These are phyloP conservation scores for Corylus americana DNA, from an alignment of 306 rosid genomes.

Conservation along the genomic window DNA sequence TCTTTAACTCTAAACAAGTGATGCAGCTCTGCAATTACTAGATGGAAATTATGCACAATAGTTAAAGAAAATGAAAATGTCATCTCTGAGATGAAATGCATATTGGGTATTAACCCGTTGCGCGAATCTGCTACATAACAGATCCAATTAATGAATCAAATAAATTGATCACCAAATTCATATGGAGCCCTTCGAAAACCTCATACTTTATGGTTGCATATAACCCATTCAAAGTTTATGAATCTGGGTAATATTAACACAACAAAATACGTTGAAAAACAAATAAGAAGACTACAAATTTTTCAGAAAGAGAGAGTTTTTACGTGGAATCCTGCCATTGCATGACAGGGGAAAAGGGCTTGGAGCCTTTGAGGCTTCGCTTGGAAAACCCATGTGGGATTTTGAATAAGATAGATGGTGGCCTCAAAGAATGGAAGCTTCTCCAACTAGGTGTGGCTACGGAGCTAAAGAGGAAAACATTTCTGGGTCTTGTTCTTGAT, in stretches of 20 bases:
- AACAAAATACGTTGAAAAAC: neutral
- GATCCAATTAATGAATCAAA: neutral
- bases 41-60: neutral
- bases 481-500: conserved; percentile 20
- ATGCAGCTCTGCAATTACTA: neutral
- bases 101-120: neutral
- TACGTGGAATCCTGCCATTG: conserved; percentile 98
- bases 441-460: conserved; percentile 36
- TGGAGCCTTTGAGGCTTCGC: conserved; percentile 39
- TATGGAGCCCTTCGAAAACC: neutral
- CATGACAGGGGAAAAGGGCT: conserved; percentile 70
- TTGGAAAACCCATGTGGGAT: conserved; percentile 34
- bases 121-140: neutral
- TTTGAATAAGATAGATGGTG: conserved; percentile 43
- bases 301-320: neutral
- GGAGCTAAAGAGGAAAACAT: conserved; percentile 20
- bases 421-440: conserved; percentile 28
- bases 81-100: neutral
- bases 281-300: neutral
- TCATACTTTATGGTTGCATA: neutral
- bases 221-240: neutral
- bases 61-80: neutral
- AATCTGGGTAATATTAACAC: neutral
- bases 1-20: neutral
- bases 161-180: neutral